Percentiles rank a stretch among this genome's conserved stretches.
Conservation (phyloP, 768 basidiomycete species). For the Russula olivacea region DNA sequence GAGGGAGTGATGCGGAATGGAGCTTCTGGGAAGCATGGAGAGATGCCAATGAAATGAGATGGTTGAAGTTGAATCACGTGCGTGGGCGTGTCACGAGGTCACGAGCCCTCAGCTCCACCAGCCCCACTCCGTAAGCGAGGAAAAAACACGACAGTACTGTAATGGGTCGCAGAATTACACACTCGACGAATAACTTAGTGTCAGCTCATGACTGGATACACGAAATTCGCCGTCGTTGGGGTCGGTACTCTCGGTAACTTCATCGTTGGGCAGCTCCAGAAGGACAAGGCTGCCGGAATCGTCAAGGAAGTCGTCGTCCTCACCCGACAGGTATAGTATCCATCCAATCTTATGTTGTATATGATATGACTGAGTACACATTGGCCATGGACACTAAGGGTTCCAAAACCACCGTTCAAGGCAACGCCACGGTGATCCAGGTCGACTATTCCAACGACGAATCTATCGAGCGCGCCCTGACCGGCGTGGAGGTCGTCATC, state of each 20-base stretch:
- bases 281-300: constrained; percentile 13
- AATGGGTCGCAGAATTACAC: no score
- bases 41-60: no score
- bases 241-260: constrained; percentile 19
- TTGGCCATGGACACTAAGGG: constrained; percentile 21
- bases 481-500: constrained; percentile 19
- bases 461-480: constrained; percentile 7
- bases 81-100: no score
- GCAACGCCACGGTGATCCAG: constrained; percentile 6
- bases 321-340: constrained; percentile 16
- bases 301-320: constrained; percentile 21
- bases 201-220: constrained; percentile 19
- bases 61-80: no score
- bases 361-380: neutral
- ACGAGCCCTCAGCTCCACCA: no score
- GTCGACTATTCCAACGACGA: constrained; percentile 20
- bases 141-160: no score
- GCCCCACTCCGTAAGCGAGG: no score
- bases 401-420: constrained; percentile 25
- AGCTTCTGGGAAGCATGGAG: no score
- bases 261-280: constrained; percentile 13
- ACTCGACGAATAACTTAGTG: no score
- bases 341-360: neutral
- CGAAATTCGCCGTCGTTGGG: constrained; percentile 21
- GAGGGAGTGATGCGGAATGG: no score